A percentile compares a stretch with the other conserved stretches of the same genome.
phyloP scores from a whole-genome alignment of 2,329 filamentous ascomycete species.

The Microdochium trichocladiopsis region DNA sequence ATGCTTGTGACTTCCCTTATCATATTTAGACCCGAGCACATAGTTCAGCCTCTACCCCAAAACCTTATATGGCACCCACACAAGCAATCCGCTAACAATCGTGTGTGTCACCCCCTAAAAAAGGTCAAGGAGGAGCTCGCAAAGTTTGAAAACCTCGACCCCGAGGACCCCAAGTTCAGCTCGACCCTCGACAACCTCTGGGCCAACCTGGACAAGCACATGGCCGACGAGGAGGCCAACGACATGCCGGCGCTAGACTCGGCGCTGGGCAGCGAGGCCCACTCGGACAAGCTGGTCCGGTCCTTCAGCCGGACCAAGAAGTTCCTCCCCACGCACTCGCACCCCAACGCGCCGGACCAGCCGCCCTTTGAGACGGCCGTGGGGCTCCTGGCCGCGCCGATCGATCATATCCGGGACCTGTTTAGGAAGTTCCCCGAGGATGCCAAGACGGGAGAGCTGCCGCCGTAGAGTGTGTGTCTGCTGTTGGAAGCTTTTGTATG shows the following conservation, averaged over 20 bases:
- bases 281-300: constrained; percentile 26
- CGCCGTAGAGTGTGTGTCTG: too few species aligned
- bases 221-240: constrained; percentile 23
- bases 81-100: too few species aligned
- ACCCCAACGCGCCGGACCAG: constrained; percentile 40
- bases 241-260: constrained; percentile 40
- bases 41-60: too few species aligned
- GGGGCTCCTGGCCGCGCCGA: constrained; percentile 45
- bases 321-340: constrained; percentile 44
- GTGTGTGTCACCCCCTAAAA: too few species aligned
- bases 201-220: constrained; percentile 26
- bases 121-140: constrained; percentile 45
- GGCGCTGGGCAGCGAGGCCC: constrained; percentile 23
- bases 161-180: not conserved
- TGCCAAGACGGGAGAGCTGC: constrained; percentile 1
- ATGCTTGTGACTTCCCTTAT: constrained; percentile 3
- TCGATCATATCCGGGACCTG: constrained; percentile 48
- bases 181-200: constrained; percentile 6
- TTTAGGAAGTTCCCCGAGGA: constrained; percentile 46
- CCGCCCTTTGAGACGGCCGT: constrained; percentile 49
- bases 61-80: too few species aligned
- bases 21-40: too few species aligned
- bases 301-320: constrained; percentile 44
- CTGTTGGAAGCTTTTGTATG: too few species aligned
- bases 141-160: constrained; percentile 35